Evolutionary conservation across 192 early-diverging fungal species (phyloP), one percentile per base, ranked within the genome.

Genomic region (Helicostylum pulchrum): DNA sequence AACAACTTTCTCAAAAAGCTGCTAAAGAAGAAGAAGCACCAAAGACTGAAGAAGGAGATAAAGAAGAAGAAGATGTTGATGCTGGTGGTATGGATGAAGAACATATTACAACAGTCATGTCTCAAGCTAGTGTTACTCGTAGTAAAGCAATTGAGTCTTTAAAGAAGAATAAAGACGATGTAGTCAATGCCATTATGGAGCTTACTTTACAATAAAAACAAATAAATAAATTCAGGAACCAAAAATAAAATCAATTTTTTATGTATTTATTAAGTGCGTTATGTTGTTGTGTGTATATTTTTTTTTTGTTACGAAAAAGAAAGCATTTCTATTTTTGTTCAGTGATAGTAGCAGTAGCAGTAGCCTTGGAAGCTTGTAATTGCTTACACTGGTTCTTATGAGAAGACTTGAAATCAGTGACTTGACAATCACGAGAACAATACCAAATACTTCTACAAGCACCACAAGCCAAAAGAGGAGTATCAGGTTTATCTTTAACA

Each of bases 141-240:
- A 72, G 80, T 76, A 90, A 93, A 85, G 97, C 97, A 30, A 83
- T 97, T 74, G 89, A 88, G 80, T 94, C 94, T 39, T 83, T 99
- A 68, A 92, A 90, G 81, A 80, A 80, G 60, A 87, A 89, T 81
- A 72, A 85, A 68, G 90, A 85, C 79, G 94, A 99, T 75, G 90
- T 97, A 64, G 89, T 99, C 72, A 96, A 96, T 75, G 93, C 97
- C 63, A 96, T 97, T 81, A 97, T 97, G 95, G 92, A 26, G 26
- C 26, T 26, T 26, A 26, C 26, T 26, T 2, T 26, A 2, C 26
- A 26, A 26, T 26, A 26, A 26, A 26, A 26, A 26, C 0, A 26
- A 26, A 26, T 26, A n/a, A n/a, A n/a, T 26, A 26, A 26, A 26
- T 26, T 26, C 26, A 26, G 26, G 26, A 26, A 26, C 26, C 26